Percentiles rank a stretch among this genome's conserved stretches.
Conservation (phyloP, 164 flowering plant species). For the Hamamelis virginiana region DNA sequence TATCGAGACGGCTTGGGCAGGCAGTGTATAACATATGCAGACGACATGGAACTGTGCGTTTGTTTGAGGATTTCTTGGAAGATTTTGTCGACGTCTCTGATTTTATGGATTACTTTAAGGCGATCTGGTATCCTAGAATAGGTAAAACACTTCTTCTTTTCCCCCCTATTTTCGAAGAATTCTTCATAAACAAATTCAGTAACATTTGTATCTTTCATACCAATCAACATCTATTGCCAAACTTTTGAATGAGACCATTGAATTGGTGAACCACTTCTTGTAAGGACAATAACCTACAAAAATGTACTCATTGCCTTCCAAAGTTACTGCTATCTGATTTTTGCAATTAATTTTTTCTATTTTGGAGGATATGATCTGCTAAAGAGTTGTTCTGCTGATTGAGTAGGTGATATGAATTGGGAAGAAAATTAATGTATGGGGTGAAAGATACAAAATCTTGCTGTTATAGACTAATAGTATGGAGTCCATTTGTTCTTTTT, state of each 20-base stretch:
- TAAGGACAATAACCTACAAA: neutral
- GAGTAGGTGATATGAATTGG: neutral
- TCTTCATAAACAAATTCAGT: neutral
- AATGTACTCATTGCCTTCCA: neutral
- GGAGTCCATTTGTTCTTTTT: neutral
- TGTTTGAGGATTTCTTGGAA: slow-evolving; percentile 65
- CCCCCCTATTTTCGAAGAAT: neutral
- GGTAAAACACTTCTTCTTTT: slow-evolving; percentile 38
- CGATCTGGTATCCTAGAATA: slow-evolving; percentile 82
- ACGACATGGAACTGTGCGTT: slow-evolving; percentile 40
- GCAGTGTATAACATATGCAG: slow-evolving; percentile 51
- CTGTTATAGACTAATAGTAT: neutral
- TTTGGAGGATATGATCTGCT: neutral
- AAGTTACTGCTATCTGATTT: neutral
- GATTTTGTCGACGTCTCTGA: slow-evolving; percentile 65
- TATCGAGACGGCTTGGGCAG: slow-evolving; percentile 61
- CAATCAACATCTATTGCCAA: neutral
- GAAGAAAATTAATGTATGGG: neutral
- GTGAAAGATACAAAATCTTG: neutral
- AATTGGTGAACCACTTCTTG: neutral
- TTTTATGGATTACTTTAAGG: slow-evolving; percentile 87
- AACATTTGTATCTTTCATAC: neutral
- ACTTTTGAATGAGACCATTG: neutral
- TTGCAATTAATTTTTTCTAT: neutral
- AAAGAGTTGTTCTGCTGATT: neutral